Evolutionary conservation across 345 rosid species (phyloP).

Genomic region (Salix brachista): DNA sequence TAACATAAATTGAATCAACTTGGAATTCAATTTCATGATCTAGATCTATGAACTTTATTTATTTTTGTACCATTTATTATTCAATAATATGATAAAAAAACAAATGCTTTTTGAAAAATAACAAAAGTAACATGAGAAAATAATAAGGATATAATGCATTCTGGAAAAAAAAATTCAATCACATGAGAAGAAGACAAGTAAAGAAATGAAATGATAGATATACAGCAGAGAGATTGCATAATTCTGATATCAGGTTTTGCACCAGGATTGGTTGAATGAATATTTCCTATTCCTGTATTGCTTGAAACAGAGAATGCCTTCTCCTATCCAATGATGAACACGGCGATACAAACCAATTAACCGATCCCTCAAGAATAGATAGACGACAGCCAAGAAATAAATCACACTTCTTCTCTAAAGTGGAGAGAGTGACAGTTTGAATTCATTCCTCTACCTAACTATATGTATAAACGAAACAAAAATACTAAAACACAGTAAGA

Average conservation of each 20-base stretch:
- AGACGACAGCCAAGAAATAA: not conserved
- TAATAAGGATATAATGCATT: not conserved
- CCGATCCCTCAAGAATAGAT: not conserved
- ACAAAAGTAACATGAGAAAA: not conserved
- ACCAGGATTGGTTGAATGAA: not conserved
- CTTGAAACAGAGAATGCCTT: not conserved
- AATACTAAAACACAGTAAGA: not conserved
- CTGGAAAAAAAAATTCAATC: not conserved
- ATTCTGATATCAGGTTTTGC: not conserved
- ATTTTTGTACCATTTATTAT: no score
- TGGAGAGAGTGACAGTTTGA: not conserved
- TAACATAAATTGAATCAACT: accelerated
- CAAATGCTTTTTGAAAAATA: not conserved
- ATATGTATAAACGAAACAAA: not conserved
- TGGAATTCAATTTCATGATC: no score
- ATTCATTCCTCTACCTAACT: not conserved
- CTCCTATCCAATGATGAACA: not conserved
- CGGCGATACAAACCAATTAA: not conserved
- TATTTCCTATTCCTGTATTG: not conserved
- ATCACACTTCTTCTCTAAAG: not conserved
- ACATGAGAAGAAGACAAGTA: not conserved
- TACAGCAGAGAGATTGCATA: not conserved
- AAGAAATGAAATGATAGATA: not conserved
- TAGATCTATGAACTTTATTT: no score
- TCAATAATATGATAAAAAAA: no score